A percentile compares a stretch with the other conserved stretches of the same genome.
Evolutionary conservation across 1,139 yeast species (phyloP).

Genomic region (Suhomyces coccinellae): DNA sequence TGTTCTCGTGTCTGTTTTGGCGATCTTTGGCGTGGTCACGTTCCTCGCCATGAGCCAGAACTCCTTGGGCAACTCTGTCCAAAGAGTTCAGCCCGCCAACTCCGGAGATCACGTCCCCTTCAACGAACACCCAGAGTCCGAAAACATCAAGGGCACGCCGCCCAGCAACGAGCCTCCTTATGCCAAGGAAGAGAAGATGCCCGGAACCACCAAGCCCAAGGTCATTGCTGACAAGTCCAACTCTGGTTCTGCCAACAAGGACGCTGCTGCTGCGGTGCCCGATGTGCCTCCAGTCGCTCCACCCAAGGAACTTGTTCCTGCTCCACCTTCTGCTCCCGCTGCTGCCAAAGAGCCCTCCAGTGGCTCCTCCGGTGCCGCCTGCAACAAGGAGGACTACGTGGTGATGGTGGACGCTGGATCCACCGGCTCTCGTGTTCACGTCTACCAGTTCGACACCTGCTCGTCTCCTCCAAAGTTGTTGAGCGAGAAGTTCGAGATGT

Average conservation of each 20-base stretch:
- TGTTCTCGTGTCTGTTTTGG: conserved; percentile 35
- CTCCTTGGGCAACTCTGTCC: conserved; percentile 28
- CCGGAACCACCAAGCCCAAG: conserved; percentile 17
- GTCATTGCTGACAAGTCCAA: conserved; percentile 27
- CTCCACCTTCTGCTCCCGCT: not conserved
- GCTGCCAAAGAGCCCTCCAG: conserved; percentile 1
- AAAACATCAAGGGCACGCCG: conserved; percentile 39
- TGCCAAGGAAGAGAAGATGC: conserved; percentile 16
- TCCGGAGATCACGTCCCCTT: conserved; percentile 22
- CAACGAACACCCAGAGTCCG: conserved; percentile 21
- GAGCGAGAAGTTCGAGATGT: conserved; percentile 81
- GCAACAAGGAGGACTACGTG: conserved; percentile 50
- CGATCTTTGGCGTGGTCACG: conserved; percentile 36
- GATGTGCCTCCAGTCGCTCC: conserved; percentile 7
- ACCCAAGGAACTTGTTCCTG: not conserved
- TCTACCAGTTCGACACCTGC: conserved; percentile 87
- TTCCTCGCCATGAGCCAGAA: conserved; percentile 38
- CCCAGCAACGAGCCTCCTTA: conserved; percentile 41
- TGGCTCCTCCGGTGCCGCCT: conserved; percentile 15
- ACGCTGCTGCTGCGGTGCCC: not conserved
- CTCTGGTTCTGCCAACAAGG: conserved; percentile 3
- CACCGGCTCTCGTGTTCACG: conserved; percentile 93
- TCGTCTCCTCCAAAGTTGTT: conserved; percentile 75
- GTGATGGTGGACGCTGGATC: conserved; percentile 98
- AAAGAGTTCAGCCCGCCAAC: conserved; percentile 28